Evolutionary conservation across 345 rosid genomes (phyloP).

Genomic region (Firmiana major): DNA sequence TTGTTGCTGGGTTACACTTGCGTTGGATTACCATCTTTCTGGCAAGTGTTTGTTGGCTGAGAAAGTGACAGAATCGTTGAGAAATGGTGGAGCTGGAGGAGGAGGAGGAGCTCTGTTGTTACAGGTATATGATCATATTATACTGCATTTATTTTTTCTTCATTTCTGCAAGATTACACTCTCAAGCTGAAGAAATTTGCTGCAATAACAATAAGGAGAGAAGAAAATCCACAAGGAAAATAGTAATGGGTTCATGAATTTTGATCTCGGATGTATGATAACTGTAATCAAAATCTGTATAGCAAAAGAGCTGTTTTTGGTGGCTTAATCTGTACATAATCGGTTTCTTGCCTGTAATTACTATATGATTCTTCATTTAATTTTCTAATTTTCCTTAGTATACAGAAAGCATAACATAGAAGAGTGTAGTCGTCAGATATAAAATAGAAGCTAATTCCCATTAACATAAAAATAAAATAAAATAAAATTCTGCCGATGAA

Average conservation of each 20-base stretch:
- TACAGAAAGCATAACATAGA: too few species aligned
- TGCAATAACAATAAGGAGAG: too few species aligned
- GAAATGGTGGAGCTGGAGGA: not conserved
- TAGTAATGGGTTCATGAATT: not conserved
- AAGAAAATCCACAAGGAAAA: too few species aligned
- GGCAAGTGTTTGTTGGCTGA: not conserved
- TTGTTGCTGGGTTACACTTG: not conserved
- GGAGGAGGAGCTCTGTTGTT: not conserved
- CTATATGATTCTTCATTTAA: too few species aligned
- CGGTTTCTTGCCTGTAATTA: too few species aligned
- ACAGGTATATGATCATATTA: conserved; percentile 8
- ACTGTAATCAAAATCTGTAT: conserved; percentile 16
- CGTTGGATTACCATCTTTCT: not conserved
- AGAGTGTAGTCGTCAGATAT: too few species aligned
- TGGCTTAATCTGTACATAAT: not conserved
- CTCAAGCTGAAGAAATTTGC: too few species aligned
- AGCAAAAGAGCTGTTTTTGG: not conserved
- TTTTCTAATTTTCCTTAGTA: not conserved
- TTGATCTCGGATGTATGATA: not conserved
- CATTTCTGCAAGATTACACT: too few species aligned
- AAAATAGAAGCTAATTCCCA: too few species aligned
- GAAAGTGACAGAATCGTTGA: not conserved
- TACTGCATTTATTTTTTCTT: not conserved
- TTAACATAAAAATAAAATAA: too few species aligned
- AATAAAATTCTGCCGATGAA: too few species aligned